Percentiles rank a stretch among this genome's conserved stretches.
Conservation (phyloP, 2,329 filamentous ascomycete genomes). For the Intubia oerlemansii region DNA sequence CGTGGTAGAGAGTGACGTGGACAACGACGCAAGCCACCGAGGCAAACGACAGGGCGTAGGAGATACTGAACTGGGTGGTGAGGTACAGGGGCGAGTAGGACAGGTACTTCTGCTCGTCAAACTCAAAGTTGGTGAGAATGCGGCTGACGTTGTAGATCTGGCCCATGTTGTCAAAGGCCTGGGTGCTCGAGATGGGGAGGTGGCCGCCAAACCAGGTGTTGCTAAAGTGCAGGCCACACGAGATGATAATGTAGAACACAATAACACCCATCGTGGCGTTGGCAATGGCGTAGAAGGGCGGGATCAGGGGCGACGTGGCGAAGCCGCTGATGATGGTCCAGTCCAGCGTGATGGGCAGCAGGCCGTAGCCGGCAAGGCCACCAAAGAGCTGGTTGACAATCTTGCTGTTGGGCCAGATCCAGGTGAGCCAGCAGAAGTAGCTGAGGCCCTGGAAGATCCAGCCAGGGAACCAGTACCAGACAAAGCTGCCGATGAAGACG, state of each 20-base stretch:
- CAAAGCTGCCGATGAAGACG: conserved; percentile 27
- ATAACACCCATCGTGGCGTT: conserved; percentile 31
- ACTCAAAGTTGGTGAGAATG: conserved; percentile 36
- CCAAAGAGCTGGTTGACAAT: conserved; percentile 26
- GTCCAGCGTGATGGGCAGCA: conserved; percentile 18
- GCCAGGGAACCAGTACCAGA: conserved; percentile 34
- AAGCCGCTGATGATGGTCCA: conserved; percentile 24
- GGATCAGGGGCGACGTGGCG: conserved; percentile 25
- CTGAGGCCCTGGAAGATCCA: conserved; percentile 29
- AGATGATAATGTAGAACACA: conserved; percentile 32
- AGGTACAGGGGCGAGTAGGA: conserved; percentile 45
- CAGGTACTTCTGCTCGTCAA: conserved; percentile 38
- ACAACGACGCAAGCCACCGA: conserved; percentile 38
- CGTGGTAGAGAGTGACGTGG: conserved; percentile 33
- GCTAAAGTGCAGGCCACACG: conserved; percentile 36
- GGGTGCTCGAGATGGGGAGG: conserved; percentile 37
- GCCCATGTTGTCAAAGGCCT: conserved; percentile 44
- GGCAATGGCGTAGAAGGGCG: conserved; percentile 32
- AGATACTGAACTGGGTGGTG: conserved; percentile 36
- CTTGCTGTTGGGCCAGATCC: conserved; percentile 24
- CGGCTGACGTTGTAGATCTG: conserved; percentile 33
- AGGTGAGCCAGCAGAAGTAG: conserved; percentile 22
- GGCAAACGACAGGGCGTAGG: conserved; percentile 35
- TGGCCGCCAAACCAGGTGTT: conserved; percentile 36
- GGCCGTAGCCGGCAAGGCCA: conserved; percentile 16